Evolutionary conservation across 257 asterid genomes (phyloP).

Genomic region (Nicotiana knightiana): DNA sequence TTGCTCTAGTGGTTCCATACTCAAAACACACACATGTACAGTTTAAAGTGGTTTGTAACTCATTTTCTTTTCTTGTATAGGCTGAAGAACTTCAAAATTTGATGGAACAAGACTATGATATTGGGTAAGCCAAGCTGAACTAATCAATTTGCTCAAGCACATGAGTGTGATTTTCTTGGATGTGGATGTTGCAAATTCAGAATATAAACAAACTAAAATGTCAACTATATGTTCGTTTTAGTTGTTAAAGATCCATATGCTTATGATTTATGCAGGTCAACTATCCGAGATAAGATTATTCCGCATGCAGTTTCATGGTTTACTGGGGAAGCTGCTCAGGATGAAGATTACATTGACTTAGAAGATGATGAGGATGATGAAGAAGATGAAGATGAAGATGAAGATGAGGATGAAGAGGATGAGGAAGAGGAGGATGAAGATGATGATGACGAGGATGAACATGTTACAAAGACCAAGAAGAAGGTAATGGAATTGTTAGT

Average conservation of each 20-base stretch:
- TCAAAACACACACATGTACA: neutral
- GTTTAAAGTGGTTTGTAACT: neutral
- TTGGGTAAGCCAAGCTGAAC: slow-evolving; percentile 11
- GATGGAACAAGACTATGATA: neutral
- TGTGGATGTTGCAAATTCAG: neutral
- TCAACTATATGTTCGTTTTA: neutral
- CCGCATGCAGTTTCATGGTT: slow-evolving; percentile 17
- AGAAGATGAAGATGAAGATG: neutral
- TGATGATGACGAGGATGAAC: neutral
- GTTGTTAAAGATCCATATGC: neutral
- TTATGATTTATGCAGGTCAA: slow-evolving; percentile 1
- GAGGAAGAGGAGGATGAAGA: neutral
- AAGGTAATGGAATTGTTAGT: neutral
- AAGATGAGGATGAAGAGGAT: neutral
- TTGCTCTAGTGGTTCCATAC: neutral
- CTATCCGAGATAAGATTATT: slow-evolving; percentile 13
- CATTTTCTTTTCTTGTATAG: neutral
- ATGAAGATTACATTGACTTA: neutral
- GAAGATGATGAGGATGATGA: slow-evolving; percentile 9
- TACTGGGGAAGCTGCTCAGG: slow-evolving; percentile 17
- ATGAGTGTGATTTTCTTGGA: neutral
- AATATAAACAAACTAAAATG: neutral
- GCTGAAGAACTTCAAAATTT: slow-evolving; percentile 17
- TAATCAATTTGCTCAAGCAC: neutral
- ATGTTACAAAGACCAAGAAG: neutral